Evolutionary conservation across 2,329 filamentous ascomycete species (phyloP).

Genomic region (Ascochyta rabiei): DNA sequence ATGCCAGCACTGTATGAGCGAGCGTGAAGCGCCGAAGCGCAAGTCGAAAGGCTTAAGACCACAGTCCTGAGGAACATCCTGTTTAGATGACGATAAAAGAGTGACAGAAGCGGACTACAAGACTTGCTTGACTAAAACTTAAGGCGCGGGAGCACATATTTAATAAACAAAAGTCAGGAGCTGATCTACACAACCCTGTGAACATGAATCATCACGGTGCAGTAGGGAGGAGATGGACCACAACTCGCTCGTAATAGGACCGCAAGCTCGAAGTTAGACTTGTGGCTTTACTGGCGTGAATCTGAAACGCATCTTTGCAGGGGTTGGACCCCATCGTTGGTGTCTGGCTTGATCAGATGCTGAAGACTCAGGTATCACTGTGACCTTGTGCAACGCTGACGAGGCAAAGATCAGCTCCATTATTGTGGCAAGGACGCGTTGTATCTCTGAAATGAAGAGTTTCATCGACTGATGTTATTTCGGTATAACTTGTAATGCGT

Average conservation of each 20-base stretch:
- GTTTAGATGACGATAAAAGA: conserved; percentile 12
- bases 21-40: conserved; percentile 24
- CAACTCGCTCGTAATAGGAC: neutral
- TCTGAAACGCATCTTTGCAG: neutral
- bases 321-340: neutral
- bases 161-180: conserved; percentile 8
- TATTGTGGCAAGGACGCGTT: neutral
- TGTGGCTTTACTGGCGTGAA: conserved; percentile 13
- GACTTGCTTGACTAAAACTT: neutral
- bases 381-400: neutral
- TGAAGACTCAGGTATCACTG: neutral
- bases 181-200: conserved; percentile 5
- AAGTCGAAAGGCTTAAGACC: conserved; percentile 18
- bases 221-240: neutral
- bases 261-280: neutral
- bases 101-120: conserved; percentile 10
- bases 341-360: conserved; percentile 4
- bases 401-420: neutral
- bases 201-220: conserved; percentile 5
- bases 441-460: neutral
- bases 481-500: neutral
- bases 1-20: conserved; percentile 12
- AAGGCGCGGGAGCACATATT: conserved; percentile 1
- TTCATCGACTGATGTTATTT: neutral
- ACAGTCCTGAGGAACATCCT: conserved; percentile 18